Evolutionary conservation across 225 moss, liverwort and hornwort species (phyloP), one percentile per base, ranked within the genome.

Genomic region (Polytrichum commune): DNA sequence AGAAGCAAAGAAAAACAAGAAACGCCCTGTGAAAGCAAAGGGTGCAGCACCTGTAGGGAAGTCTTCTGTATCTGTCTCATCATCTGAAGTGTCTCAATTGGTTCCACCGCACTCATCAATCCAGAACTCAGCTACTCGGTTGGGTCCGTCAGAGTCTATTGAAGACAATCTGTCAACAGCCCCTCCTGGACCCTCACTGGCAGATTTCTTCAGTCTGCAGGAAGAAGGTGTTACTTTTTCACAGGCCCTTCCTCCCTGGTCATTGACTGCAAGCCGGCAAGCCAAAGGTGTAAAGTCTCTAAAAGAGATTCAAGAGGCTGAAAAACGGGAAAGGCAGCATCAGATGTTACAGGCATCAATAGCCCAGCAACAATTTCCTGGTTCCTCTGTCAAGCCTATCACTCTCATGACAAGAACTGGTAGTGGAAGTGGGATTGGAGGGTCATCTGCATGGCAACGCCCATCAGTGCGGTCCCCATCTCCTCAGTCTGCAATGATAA

Each of bases 281-380:
- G 75, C 75, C 0, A 95, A 90, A 73, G 81, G 79, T 62, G 88
- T 88, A 7, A 95, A 93, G 65, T 90, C 91, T 73, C 67, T 98
- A 72, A 98, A 95, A 90, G 98, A 98, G 71, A 98, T 98, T 66
- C 98, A 98, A 70, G 95, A 98, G 84, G 83, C 84, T 61, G 98
- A 98, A 76, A 87, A 85, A 69, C 86, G 90, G 68, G 98, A 93
- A 62, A 81, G 88, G 76, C 95, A 91, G 67, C 72, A 84, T 27
- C 88, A 88, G 83, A 69, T 82, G 73, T 70, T 84, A 10, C 91
- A 91, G 74, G 87, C 84, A 5, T 73, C 84, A 5, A 55, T 86
- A 62, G 74, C 75, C 35, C 66, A 75, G 64, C 83, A 77, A 61
- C 79, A 66, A 26, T 32, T 76, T 1, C 72, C 77, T 62, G 62